phyloP scores from a whole-genome alignment of 1,284 basidiomycete species.

The Marasmius sp. region DNA sequence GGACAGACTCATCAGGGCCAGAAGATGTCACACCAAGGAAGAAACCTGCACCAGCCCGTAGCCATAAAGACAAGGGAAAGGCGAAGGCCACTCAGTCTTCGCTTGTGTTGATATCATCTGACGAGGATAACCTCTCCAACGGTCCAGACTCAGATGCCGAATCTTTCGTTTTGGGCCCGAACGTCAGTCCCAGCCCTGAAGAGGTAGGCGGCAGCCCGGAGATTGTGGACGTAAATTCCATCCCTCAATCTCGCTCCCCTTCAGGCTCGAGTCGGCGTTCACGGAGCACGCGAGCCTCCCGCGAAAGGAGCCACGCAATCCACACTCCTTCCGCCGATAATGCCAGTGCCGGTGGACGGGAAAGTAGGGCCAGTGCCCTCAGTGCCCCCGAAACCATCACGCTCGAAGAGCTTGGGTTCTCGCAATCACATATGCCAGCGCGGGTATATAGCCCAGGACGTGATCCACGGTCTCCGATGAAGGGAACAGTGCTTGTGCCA shows the following conservation, averaged over 20 bases:
- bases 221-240: constrained; percentile 11
- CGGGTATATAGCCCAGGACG: constrained; percentile 8
- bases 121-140: not conserved
- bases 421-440: constrained; percentile 13
- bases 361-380: not conserved
- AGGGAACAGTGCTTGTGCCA: constrained; percentile 6
- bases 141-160: not conserved
- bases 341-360: not conserved
- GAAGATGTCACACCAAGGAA: constrained; percentile 10
- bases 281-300: too few relatives aligned
- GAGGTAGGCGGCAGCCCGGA: not conserved
- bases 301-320: too few relatives aligned
- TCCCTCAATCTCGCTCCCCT: too few relatives aligned
- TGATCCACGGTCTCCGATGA: constrained; percentile 28
- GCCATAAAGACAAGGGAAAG: not conserved
- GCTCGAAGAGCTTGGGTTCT: constrained; percentile 2
- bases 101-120: not conserved
- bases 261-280: too few relatives aligned
- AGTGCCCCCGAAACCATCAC: not conserved
- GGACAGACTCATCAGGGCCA: constrained; percentile 4
- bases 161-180: constrained; percentile 4
- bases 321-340: constrained; percentile 19
- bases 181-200: constrained; percentile 5
- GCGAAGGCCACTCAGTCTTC: constrained; percentile 1
- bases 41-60: not conserved